phyloP scores from a whole-genome alignment of 371 early-diverging fungal species.

The Saksenaea oblongispora region DNA sequence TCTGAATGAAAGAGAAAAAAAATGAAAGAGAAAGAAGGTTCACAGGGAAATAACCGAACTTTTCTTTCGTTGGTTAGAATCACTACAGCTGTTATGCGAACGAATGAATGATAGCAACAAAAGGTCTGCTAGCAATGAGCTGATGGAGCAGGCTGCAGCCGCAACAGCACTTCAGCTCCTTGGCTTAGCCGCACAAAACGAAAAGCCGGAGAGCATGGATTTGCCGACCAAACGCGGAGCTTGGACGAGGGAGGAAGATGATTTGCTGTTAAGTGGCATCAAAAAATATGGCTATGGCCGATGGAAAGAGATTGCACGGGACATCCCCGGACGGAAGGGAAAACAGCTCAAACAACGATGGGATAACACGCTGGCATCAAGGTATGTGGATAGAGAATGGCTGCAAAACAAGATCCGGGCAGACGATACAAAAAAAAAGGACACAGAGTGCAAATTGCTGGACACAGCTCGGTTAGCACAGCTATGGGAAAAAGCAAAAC shows the following conservation, averaged over 20 bases:
- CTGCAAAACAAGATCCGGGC: slow-evolving; percentile 31
- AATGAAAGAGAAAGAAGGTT: background rate
- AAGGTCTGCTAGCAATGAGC: slow-evolving; percentile 5
- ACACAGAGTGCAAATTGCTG: background rate
- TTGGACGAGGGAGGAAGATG: slow-evolving; percentile 51
- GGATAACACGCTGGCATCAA: slow-evolving; percentile 46
- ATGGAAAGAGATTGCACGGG: slow-evolving; percentile 47
- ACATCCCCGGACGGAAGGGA: slow-evolving; percentile 43
- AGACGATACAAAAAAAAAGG: slow-evolving; percentile 13
- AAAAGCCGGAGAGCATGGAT: background rate
- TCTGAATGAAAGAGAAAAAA: background rate
- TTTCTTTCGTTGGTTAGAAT: background rate
- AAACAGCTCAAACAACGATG: slow-evolving; percentile 51
- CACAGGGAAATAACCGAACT: background rate
- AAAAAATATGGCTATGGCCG: slow-evolving; percentile 46
- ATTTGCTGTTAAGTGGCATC: slow-evolving; percentile 39
- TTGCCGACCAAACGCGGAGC: slow-evolving; percentile 19
- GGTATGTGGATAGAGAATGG: slow-evolving; percentile 47
- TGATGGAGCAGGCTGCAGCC: slow-evolving; percentile 20
- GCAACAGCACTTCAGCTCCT: slow-evolving; percentile 16
- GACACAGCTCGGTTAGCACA: background rate
- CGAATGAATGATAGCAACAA: background rate
- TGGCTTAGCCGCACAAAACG: slow-evolving; percentile 12
- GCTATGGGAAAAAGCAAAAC: background rate
- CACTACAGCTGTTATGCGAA: background rate